phyloP scores from a whole-genome alignment of 2,329 filamentous ascomycete genomes.

The Phoma sp. region DNA sequence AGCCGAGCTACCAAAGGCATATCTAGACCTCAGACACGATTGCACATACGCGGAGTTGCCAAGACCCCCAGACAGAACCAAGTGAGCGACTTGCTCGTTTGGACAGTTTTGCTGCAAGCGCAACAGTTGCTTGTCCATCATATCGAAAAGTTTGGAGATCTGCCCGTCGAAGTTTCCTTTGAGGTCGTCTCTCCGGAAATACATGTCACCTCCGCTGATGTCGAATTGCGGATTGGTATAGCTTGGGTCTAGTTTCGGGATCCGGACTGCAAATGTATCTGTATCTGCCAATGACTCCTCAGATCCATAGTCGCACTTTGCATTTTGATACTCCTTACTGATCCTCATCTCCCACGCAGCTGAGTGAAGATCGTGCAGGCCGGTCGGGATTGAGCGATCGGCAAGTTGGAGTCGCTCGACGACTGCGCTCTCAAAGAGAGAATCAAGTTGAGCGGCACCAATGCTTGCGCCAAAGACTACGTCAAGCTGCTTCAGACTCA shows the following conservation, averaged over 20 bases:
- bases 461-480: slow-evolving; percentile 48
- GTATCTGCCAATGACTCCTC: slow-evolving; percentile 36
- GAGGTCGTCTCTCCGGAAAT: slow-evolving; percentile 33
- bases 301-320: slow-evolving; percentile 41
- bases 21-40: slow-evolving; percentile 41
- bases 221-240: slow-evolving; percentile 22
- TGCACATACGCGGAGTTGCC: slow-evolving; percentile 53
- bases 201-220: slow-evolving; percentile 28
- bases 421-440: slow-evolving; percentile 33
- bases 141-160: slow-evolving; percentile 32
- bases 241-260: slow-evolving; percentile 34
- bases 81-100: slow-evolving; percentile 26
- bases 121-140: slow-evolving; percentile 41
- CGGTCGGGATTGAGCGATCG: slow-evolving; percentile 20
- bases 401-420: slow-evolving; percentile 29
- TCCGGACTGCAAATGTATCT: slow-evolving; percentile 34
- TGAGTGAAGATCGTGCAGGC: slow-evolving; percentile 15
- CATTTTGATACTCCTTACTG: slow-evolving; percentile 46
- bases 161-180: slow-evolving; percentile 27
- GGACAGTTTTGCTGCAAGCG: slow-evolving; percentile 33
- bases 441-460: slow-evolving; percentile 36
- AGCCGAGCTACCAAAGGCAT: slow-evolving; percentile 27
- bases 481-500: slow-evolving; percentile 42
- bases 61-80: slow-evolving; percentile 53
- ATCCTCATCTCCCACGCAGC: slow-evolving; percentile 43